Evolutionary conservation across 2,329 filamentous ascomycete genomes (phyloP).

Genomic region (Mollisiaceae sp.): DNA sequence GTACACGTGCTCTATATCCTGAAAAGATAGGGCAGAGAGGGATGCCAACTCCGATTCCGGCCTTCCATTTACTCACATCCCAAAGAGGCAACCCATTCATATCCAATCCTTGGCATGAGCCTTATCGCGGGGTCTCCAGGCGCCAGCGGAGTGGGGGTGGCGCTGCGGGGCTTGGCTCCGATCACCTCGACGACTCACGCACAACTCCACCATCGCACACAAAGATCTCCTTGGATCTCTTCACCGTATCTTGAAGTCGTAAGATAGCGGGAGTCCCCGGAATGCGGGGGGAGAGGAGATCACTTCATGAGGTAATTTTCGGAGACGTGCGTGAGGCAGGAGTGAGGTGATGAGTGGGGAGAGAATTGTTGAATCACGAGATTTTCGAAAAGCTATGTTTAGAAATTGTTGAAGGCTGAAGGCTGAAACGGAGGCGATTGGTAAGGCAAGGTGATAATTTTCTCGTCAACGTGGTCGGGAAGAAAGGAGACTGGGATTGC

Average conservation of each 20-base stretch:
- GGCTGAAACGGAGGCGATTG: not conserved
- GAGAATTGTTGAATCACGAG: not conserved
- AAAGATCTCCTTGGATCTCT: not conserved
- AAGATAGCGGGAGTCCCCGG: constrained; percentile 2
- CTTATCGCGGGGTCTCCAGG: constrained; percentile 4
- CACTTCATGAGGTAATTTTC: constrained; percentile 2
- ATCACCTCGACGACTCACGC: not conserved
- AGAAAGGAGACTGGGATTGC: not conserved
- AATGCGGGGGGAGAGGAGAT: not conserved
- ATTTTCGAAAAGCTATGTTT: not conserved
- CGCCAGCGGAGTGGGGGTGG: not conserved
- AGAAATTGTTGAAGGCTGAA: not conserved
- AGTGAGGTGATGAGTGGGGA: not conserved
- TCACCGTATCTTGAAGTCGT: not conserved
- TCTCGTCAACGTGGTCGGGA: not conserved
- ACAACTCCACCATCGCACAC: not conserved
- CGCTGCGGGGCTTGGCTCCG: not conserved
- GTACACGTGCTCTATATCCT: not conserved
- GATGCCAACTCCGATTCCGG: not conserved
- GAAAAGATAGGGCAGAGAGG: not conserved
- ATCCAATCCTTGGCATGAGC: not conserved
- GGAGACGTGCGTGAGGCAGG: not conserved
- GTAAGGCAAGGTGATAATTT: too few species aligned
- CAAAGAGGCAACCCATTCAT: not conserved
- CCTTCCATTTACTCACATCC: not conserved